Evolutionary conservation across 306 rosid genomes (phyloP), one percentile per base, ranked within the genome.

Genomic region (Dicorynia guianensis): DNA sequence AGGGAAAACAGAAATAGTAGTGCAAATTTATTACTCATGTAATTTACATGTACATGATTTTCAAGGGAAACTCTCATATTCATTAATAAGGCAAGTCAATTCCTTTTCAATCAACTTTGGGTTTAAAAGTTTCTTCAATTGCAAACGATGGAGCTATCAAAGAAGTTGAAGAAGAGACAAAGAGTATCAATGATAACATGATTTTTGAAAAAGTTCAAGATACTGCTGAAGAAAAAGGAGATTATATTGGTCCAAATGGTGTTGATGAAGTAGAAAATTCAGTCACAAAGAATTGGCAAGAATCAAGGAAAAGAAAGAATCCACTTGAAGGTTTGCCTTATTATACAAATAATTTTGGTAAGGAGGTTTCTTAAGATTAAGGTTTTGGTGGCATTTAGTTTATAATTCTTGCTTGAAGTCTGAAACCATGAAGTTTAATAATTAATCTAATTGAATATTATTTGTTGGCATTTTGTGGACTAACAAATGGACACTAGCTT

Each of bases 291-390:
- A 72, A 69, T 30, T 30, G 62, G 47, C 80, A 75, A 62, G 87
- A 80, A 53, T 88, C 89, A 25, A 88, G 85, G 82, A 93, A 91
- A 86, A 89, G 97, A 81, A 88, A 82, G 84, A 72, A 66, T 18
- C 72, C 82, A 46, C 77, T 59, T 76, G 80, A 77, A 87, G 98
- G 97, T 88, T 75, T 75, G 83, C 52, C 34, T 78, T 75, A 67
- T 57, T 55, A 15, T 82, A 78, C 74, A 19, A 34, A 75, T 39
- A 47, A 38, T 18, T 74, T 43, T 74, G 43, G 43, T 39, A 48
- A 33, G 4, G 9, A 30, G 18, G 4, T 25, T 25, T 50, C 39
- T 46, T 38, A 36, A 11, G 52, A 68, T 75, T 47, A 33, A 19
- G 8, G 15, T 47, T 78, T 58, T 43, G 43, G 42, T 42, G 47